These are phyloP conservation scores for Metschnikowia anglica DNA, from an alignment of 805 yeast species.

Conservation along the genomic window DNA sequence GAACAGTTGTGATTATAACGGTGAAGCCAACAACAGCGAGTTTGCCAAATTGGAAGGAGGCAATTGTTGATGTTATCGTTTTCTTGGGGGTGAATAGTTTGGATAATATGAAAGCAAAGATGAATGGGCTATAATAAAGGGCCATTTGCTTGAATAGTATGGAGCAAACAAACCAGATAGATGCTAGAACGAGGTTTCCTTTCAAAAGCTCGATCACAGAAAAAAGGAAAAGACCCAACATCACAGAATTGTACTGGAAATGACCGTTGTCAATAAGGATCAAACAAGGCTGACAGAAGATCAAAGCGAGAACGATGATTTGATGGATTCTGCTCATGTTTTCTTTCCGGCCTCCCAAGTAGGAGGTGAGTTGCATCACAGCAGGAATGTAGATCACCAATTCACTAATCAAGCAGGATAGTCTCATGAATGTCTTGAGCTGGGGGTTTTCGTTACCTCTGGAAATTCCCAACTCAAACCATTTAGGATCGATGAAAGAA, in stretches of 20 bases:
- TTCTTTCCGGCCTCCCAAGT: conserved; percentile 58
- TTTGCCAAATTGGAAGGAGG: conserved; percentile 50
- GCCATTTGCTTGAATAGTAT: conserved; percentile 94
- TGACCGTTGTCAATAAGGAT: conserved; percentile 94
- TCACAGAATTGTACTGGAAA: conserved; percentile 91
- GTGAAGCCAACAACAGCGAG: conserved; percentile 63
- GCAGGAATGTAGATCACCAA: conserved; percentile 75
- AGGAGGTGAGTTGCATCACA: conserved; percentile 64
- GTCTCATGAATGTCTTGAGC: conserved; percentile 82
- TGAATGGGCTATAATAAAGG: conserved; percentile 84
- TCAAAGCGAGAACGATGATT: conserved; percentile 69
- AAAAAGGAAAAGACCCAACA: conserved; percentile 81
- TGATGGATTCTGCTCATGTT: conserved; percentile 68
- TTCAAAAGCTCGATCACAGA: conserved; percentile 65
- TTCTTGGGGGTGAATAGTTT: conserved; percentile 26
- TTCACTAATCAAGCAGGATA: conserved; percentile 76
- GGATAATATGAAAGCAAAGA: conserved; percentile 78
- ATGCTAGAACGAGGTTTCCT: conserved; percentile 64
- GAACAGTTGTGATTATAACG: conserved; percentile 53
- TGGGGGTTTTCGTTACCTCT: conserved; percentile 70
- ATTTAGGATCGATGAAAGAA: conserved; percentile 52
- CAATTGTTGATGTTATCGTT: conserved; percentile 22
- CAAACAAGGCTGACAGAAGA: conserved; percentile 82
- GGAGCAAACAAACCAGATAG: conserved; percentile 74
- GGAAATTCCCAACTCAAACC: conserved; percentile 76